Evolutionary conservation across 2,329 filamentous ascomycete genomes (phyloP), one percentile per base, ranked within the genome.

Genomic region (Dothiorella sarmentorum): DNA sequence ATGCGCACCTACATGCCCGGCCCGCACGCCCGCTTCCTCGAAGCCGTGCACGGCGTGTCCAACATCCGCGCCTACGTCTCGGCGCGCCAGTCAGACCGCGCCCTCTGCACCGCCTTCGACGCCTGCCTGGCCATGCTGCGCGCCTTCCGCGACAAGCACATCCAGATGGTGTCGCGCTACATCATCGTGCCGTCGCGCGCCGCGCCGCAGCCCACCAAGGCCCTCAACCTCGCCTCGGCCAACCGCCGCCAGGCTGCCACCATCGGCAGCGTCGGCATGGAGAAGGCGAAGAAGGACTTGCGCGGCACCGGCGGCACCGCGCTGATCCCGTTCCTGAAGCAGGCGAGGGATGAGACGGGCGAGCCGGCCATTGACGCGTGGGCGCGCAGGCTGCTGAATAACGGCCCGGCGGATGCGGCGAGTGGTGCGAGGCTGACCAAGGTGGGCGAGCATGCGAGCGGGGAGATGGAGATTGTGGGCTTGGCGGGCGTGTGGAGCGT

Each of bases 1-100:
- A 99, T 99, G 94, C 88, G 93, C 60, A 84, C 84, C 44, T 99
- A 99, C 76, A 99, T 99, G 94, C 94, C 94, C 0, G 93, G 91
- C 0, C 85, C 89, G 0, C 94, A 99, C 69, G 88, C 91, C 3
- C 86, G 89, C 38, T 99, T 99, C 76, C 81, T 99, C 3, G 83
- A 89, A 63, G 88, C 95, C 62, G 86, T 97, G 11, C 81, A 84
- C 51, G 78, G 78, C 15, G 86, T 97, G 3, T 86, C 93, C 65
- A 97, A 97, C 69, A 91, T 99, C 65, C 89, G 91, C 27, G 81
- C 87, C 17, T 97, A 88, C 66, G 92, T 97, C 51, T 83, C 89
- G 64, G 72, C 65, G 65, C 83, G 82, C 69, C 77, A 70, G 4
- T 75, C 78, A 37, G 82, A 96, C 69, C 80, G 80, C 20, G 82